phyloP scores from a whole-genome alignment of 1,139 yeast genomes.

The Eremothecium cymbalariae region DNA sequence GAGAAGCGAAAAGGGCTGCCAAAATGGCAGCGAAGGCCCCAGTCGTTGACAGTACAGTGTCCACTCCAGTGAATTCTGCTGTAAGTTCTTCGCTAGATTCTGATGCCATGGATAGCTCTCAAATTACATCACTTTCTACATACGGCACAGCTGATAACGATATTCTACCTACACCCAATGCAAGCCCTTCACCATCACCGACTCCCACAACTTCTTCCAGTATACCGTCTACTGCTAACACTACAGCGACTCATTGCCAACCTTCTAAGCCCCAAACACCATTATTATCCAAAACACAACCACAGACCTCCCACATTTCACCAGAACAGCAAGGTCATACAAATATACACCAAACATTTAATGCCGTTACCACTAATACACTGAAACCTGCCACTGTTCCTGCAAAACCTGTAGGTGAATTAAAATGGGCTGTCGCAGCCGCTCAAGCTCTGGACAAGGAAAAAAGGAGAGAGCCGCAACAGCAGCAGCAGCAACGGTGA shows the following conservation, averaged over 20 bases:
- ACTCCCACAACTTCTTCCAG: constrained; percentile 12
- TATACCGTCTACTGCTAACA: constrained; percentile 12
- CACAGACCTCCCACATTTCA: constrained; percentile 4
- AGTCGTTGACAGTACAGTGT: constrained; percentile 15
- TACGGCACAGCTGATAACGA: not conserved
- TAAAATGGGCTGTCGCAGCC: constrained; percentile 69
- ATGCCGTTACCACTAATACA: constrained; percentile 35
- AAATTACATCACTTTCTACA: not conserved
- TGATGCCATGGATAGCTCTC: not conserved
- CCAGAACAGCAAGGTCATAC: constrained; percentile 20
- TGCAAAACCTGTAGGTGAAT: constrained; percentile 51
- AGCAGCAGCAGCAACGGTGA: constrained; percentile 14
- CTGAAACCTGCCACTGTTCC: constrained; percentile 65
- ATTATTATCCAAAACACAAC: constrained; percentile 12
- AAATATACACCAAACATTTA: constrained; percentile 28
- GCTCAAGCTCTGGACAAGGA: constrained; percentile 36
- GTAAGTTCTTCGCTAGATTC: constrained; percentile 2
- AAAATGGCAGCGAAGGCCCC: constrained; percentile 28
- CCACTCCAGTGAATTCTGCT: constrained; percentile 12
- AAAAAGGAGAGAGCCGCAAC: constrained; percentile 14
- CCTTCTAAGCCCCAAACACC: constrained; percentile 11
- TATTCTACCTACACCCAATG: constrained; percentile 6
- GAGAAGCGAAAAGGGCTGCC: constrained; percentile 32
- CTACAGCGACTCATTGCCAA: constrained; percentile 9
- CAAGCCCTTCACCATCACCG: constrained; percentile 19